A percentile compares a stretch with the other conserved stretches of the same genome.
Evolutionary conservation across 106 monocot species (phyloP).

Genomic region (Acorus calamus): DNA sequence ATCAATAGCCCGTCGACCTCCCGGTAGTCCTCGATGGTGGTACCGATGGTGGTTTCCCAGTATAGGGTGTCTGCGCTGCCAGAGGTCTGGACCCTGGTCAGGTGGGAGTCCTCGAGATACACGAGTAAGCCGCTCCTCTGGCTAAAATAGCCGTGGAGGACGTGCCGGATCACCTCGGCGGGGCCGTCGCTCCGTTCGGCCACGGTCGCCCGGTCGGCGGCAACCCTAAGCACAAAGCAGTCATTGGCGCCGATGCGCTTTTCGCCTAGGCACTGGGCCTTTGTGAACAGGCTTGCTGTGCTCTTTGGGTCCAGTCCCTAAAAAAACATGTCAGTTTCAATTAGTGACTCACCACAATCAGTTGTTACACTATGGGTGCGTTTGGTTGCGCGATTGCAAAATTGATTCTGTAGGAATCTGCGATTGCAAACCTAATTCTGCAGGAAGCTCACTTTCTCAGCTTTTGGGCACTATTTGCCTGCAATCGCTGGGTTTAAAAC

Average conservation of each 20-base stretch:
- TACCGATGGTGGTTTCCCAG: constrained; percentile 55
- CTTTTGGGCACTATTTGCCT: too few species aligned
- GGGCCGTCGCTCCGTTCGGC: constrained; percentile 27
- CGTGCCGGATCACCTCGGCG: constrained; percentile 52
- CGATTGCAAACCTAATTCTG: too few species aligned
- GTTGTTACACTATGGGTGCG: too few species aligned
- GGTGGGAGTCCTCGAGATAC: constrained; percentile 51
- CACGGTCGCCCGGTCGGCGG: constrained; percentile 19
- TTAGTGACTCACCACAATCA: too few species aligned
- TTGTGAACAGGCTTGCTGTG: constrained; percentile 44
- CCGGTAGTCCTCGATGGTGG: constrained; percentile 33
- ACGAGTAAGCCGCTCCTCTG: constrained; percentile 51
- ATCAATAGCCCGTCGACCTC: constrained; percentile 37
- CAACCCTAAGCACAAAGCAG: constrained; percentile 55
- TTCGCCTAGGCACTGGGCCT: constrained; percentile 43
- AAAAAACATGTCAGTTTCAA: too few species aligned
- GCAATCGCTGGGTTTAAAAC: too few species aligned
- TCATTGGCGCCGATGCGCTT: constrained; percentile 34
- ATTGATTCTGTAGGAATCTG: too few species aligned
- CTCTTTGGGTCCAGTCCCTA: constrained; percentile 54
- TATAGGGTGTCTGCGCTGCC: constrained; percentile 22
- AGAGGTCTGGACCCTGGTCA: constrained; percentile 29
- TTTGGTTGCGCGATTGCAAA: too few species aligned
- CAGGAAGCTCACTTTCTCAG: too few species aligned
- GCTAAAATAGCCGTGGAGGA: constrained; percentile 56